phyloP scores from a whole-genome alignment of 2,329 filamentous ascomycete genomes.

The Paracorniculantispora psalliotae region DNA sequence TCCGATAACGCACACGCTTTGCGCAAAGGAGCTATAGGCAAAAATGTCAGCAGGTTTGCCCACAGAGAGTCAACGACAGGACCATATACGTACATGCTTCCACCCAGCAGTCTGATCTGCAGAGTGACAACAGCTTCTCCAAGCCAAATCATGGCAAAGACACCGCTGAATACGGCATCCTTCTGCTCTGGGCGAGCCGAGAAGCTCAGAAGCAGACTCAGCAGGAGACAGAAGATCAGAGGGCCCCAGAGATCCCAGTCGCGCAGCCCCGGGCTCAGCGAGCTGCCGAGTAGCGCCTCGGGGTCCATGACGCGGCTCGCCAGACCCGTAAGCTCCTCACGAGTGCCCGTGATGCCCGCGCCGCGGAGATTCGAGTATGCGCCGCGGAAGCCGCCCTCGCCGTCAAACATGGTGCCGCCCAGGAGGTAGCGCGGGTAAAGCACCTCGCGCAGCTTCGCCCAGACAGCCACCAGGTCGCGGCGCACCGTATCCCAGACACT shows the following conservation, averaged over 20 bases:
- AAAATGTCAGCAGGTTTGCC: slow-evolving; percentile 18
- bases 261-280: slow-evolving; percentile 83
- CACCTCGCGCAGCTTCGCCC: slow-evolving; percentile 97
- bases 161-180: slow-evolving; percentile 86
- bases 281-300: slow-evolving; percentile 57
- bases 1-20: slow-evolving; percentile 95
- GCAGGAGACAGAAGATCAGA: slow-evolving; percentile 83
- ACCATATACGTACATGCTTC: slow-evolving; percentile 75
- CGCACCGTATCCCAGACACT: slow-evolving; percentile 95
- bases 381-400: slow-evolving; percentile 49
- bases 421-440: slow-evolving; percentile 94
- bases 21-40: slow-evolving; percentile 78
- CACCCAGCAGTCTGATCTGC: slow-evolving; percentile 93
- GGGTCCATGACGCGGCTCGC: slow-evolving; percentile 59
- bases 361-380: slow-evolving; percentile 58
- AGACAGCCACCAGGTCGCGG: slow-evolving; percentile 85
- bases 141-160: slow-evolving; percentile 96
- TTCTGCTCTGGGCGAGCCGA: slow-evolving; percentile 74
- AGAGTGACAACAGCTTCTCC: slow-evolving; percentile 95
- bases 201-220: slow-evolving; percentile 84
- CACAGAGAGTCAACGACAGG: not conserved
- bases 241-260: slow-evolving; percentile 99
- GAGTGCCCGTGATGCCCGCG: slow-evolving; percentile 53
- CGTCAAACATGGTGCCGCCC: slow-evolving; percentile 59
- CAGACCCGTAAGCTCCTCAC: slow-evolving; percentile 57